Conservation (phyloP, 2,329 filamentous ascomycete species). For the Magnaporthales sp. region DNA sequence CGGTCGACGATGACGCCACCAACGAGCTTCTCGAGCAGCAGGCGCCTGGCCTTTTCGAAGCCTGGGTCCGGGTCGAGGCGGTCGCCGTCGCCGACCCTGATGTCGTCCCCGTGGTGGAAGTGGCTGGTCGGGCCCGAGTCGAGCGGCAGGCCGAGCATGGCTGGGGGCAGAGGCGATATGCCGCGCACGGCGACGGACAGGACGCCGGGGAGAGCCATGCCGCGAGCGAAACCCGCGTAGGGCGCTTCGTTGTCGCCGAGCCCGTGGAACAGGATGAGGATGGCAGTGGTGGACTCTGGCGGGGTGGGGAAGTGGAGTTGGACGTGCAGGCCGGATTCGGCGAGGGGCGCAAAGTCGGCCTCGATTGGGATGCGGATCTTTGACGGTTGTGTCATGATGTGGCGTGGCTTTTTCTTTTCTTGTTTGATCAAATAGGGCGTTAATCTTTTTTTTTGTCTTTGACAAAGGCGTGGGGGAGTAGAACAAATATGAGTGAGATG, state of each 20-base stretch:
- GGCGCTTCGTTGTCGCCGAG: slow-evolving; percentile 66
- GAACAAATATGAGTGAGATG: not conserved
- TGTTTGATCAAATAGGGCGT: too few relatives aligned
- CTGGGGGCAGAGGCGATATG: slow-evolving; percentile 58
- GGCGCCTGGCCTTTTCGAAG: slow-evolving; percentile 37
- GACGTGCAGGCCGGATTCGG: slow-evolving; percentile 27
- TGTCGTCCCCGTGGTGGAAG: slow-evolving; percentile 62
- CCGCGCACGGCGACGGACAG: slow-evolving; percentile 67
- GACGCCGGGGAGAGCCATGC: slow-evolving; percentile 68
- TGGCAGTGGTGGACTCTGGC: slow-evolving; percentile 57
- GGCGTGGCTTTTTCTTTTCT: not conserved
- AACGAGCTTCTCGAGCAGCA: slow-evolving; percentile 44
- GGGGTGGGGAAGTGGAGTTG: slow-evolving; percentile 41
- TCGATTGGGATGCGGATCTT: slow-evolving; percentile 36
- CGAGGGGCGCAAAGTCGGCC: slow-evolving; percentile 38
- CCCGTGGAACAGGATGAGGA: slow-evolving; percentile 77
- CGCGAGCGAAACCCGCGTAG: slow-evolving; percentile 61
- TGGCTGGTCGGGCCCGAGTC: slow-evolving; percentile 20
- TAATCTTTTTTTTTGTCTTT: not conserved
- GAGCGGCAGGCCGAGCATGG: slow-evolving; percentile 41
- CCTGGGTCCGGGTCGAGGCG: slow-evolving; percentile 54
- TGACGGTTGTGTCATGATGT: not conserved
- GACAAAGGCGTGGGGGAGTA: not conserved
- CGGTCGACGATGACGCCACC: slow-evolving; percentile 38
- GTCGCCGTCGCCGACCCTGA: slow-evolving; percentile 39